Conservation (phyloP, 305 asterid species). For the Plantago coronopus region DNA sequence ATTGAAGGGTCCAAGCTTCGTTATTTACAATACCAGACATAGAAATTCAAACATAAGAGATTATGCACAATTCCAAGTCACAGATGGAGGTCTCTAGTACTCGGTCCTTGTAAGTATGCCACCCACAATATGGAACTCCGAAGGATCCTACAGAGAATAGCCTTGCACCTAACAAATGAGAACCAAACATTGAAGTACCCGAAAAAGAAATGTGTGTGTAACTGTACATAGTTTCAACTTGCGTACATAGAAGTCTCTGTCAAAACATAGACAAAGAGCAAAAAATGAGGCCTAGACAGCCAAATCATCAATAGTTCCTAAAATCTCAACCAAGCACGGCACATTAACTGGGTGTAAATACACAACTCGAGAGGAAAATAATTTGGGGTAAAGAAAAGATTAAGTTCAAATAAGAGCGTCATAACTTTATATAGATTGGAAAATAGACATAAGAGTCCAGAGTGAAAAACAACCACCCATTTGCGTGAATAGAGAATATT, state of each 20-base stretch:
- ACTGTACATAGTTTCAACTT: not conserved
- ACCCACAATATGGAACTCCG: slow-evolving; percentile 26
- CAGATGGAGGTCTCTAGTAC: slow-evolving; percentile 25
- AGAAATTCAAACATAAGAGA: slow-evolving; percentile 27
- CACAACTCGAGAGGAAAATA: too few relatives aligned
- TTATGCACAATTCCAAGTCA: slow-evolving; percentile 27
- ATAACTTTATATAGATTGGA: too few relatives aligned
- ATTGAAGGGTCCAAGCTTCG: slow-evolving; percentile 26
- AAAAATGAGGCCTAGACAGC: too few relatives aligned
- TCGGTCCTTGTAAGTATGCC: slow-evolving; percentile 18
- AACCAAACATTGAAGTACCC: not conserved
- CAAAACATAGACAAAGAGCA: not conserved
- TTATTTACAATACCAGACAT: slow-evolving; percentile 34
- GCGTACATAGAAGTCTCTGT: not conserved
- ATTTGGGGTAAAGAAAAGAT: too few relatives aligned
- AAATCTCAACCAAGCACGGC: too few relatives aligned
- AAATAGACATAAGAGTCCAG: too few relatives aligned
- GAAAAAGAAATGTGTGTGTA: not conserved
- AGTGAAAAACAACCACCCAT: too few relatives aligned
- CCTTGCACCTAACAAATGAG: slow-evolving; percentile 34
- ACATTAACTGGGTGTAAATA: too few relatives aligned
- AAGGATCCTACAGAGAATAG: slow-evolving; percentile 32
- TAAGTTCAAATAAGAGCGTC: too few relatives aligned
- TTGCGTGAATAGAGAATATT: too few relatives aligned
- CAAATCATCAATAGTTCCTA: not conserved